phyloP scores from a whole-genome alignment of 2,329 filamentous ascomycete species.

The Corynespora cassiicola region DNA sequence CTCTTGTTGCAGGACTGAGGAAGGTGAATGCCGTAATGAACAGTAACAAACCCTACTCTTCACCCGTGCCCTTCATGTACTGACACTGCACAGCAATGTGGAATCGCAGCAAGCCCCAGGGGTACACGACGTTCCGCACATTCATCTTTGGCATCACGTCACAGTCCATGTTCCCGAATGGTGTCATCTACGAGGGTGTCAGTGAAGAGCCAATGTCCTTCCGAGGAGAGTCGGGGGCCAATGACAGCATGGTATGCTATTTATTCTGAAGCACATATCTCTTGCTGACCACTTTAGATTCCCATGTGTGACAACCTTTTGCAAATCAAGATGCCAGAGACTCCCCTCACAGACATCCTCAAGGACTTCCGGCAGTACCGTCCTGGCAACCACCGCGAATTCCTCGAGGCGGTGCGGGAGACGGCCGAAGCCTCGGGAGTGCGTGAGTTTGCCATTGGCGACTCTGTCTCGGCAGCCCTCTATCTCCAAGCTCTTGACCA shows the following conservation, averaged over 20 bases:
- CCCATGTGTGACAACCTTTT: constrained; percentile 88
- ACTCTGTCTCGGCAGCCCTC: constrained; percentile 60
- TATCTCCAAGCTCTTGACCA: constrained; percentile 68
- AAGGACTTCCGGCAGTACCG: constrained; percentile 89
- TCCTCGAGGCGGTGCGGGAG: constrained; percentile 74
- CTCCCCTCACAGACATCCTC: constrained; percentile 86
- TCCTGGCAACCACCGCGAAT: constrained; percentile 86
- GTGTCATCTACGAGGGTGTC: constrained; percentile 87
- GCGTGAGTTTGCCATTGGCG: constrained; percentile 68
- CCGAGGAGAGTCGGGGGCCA: constrained; percentile 91
- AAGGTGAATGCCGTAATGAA: constrained; percentile 84
- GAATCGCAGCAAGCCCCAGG: constrained; percentile 80
- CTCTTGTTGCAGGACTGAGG: constrained; percentile 66
- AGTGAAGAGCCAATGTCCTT: constrained; percentile 79
- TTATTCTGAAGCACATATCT: too few relatives aligned
- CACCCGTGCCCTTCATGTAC: background rate
- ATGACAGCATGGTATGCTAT: constrained; percentile 78
- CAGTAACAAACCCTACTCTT: constrained; percentile 48
- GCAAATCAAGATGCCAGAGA: constrained; percentile 85
- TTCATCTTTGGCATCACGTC: constrained; percentile 97
- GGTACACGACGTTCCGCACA: constrained; percentile 90
- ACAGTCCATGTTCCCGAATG: constrained; percentile 92
- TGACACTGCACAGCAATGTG: constrained; percentile 71
- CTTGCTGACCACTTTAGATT: constrained; percentile 55
- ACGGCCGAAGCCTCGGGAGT: constrained; percentile 60